Percentiles rank a stretch among this genome's conserved stretches.
Conservation (phyloP, 2,329 filamentous ascomycete species). For the Fusarium bulbicola region DNA sequence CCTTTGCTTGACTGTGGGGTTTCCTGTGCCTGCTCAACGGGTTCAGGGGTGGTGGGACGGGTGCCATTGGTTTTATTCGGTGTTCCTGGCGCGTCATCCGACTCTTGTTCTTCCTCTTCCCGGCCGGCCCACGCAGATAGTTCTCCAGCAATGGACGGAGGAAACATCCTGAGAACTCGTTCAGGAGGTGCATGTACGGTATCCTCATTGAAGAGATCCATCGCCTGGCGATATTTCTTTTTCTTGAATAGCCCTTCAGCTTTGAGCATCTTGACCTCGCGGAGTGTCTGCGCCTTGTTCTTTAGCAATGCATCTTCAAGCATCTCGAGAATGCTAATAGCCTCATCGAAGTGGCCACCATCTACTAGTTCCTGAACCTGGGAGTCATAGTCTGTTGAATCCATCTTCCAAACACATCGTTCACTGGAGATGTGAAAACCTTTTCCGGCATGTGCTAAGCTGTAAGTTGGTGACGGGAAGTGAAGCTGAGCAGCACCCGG, state of each 20-base stretch:
- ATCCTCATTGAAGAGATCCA: constrained; percentile 87
- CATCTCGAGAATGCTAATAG: constrained; percentile 87
- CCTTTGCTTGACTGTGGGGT: constrained; percentile 52
- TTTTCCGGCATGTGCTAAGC: constrained; percentile 94
- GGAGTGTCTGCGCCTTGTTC: constrained; percentile 81
- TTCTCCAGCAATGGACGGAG: constrained; percentile 82
- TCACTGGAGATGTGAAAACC: constrained; percentile 95
- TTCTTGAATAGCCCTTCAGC: constrained; percentile 84
- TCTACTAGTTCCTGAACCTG: constrained; percentile 86
- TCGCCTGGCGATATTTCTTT: constrained; percentile 82
- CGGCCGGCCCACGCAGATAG: constrained; percentile 66
- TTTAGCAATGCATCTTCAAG: constrained; percentile 90
- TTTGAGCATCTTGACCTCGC: constrained; percentile 91
- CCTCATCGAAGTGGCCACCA: constrained; percentile 83
- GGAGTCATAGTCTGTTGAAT: constrained; percentile 86
- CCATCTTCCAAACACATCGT: constrained; percentile 95
- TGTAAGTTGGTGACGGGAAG: constrained; percentile 91
- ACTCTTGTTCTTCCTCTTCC: constrained; percentile 50
- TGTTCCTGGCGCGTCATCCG: constrained; percentile 48
- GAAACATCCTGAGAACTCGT: constrained; percentile 85
- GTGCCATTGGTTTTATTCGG: constrained; percentile 44
- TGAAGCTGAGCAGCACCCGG: constrained; percentile 86
- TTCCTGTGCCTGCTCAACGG: constrained; percentile 39
- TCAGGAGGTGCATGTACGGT: constrained; percentile 91
- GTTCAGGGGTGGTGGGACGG: constrained; percentile 42